These are phyloP conservation scores for Fusarium xyrophilum DNA, from an alignment of 2,329 filamentous ascomycete genomes.

Conservation along the genomic window DNA sequence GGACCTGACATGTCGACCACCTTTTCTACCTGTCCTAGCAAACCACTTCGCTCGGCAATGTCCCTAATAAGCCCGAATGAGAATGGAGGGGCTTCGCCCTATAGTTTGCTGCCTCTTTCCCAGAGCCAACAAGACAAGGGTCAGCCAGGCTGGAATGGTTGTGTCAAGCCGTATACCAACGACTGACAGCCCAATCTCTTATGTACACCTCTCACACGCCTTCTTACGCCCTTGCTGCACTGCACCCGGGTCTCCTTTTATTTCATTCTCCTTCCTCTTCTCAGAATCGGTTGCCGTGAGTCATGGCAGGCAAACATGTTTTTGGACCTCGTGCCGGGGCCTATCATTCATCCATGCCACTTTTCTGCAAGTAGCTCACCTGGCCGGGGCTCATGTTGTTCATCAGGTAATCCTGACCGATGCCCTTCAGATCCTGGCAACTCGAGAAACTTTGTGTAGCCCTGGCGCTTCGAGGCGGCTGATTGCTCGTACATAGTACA, in stretches of 20 bases:
- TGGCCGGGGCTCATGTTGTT: conserved; percentile 25
- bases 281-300: conserved; percentile 6
- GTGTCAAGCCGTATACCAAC: conserved; percentile 12
- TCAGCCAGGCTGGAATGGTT: background rate
- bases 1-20: background rate
- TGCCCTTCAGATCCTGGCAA: conserved; percentile 25
- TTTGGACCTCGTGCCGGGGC: conserved; percentile 12
- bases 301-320: conserved; percentile 16
- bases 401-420: conserved; percentile 31
- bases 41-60: background rate
- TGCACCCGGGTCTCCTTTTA: conserved; percentile 1
- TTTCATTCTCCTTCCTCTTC: background rate
- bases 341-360: conserved; percentile 22
- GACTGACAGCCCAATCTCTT: background rate
- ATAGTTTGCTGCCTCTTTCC: background rate
- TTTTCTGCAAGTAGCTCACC: conserved; percentile 22
- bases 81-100: background rate
- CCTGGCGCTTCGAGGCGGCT: conserved; percentile 35
- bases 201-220: background rate
- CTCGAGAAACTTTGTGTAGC: conserved; percentile 35
- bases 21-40: background rate
- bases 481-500: conserved; percentile 34
- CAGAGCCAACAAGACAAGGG: background rate
- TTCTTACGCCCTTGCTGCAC: background rate
- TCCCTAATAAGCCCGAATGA: background rate